Conservation (phyloP, 192 early-diverging fungal species). For the Jimgerdemannia lactiflua region DNA sequence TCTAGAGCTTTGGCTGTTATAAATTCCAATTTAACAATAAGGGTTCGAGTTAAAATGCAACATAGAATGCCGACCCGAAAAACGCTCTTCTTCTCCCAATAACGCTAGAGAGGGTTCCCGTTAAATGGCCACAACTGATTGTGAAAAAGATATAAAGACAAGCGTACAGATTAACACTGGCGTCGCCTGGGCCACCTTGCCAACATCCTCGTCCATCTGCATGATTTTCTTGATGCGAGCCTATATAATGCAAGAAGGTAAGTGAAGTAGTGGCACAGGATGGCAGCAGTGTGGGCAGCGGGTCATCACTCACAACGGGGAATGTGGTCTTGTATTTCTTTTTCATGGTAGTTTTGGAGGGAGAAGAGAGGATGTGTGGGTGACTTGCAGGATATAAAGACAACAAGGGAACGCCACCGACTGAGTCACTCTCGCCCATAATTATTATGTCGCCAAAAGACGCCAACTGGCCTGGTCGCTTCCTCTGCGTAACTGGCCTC, state of each 20-base stretch:
- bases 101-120: no score
- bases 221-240: conserved; percentile 99
- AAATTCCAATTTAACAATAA: not conserved
- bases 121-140: no score
- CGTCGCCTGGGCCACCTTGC: conserved; percentile 96
- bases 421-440: no score
- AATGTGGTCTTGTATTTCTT: not conserved
- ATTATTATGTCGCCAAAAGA: no score
- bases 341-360: not conserved
- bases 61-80: not conserved
- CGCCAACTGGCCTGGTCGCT: conserved; percentile 14
- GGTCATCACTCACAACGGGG: not conserved
- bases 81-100: no score
- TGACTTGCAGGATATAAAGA: no score
- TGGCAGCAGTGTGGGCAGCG: not conserved
- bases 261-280: not conserved
- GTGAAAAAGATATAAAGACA: not conserved
- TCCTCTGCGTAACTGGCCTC: conserved; percentile 33
- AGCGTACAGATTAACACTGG: conserved; percentile 89
- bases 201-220: conserved; percentile 98
- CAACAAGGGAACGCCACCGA: no score
- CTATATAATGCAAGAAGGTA: conserved; percentile 31
- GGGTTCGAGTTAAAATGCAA: not conserved
- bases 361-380: no score
- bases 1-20: conserved; percentile 84